Conservation (phyloP, 805 yeast species). For the Ascoidea tarda region DNA sequence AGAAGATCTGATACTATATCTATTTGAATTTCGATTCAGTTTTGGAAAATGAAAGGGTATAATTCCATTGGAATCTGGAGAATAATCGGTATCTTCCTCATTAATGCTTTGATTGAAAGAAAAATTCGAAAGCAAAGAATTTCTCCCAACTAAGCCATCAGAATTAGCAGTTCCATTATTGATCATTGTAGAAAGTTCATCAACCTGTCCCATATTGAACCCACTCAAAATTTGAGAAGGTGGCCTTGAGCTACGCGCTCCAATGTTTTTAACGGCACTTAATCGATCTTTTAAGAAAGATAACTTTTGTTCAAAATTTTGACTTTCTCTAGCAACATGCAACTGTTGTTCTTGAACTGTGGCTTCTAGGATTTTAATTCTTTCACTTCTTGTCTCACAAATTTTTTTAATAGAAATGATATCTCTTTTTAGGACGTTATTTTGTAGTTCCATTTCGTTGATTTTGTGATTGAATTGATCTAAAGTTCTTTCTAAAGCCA, state of each 20-base stretch:
- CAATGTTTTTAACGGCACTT: slow-evolving; percentile 12
- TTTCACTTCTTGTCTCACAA: slow-evolving; percentile 39
- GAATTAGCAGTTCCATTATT: neutral
- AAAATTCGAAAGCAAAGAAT: neutral
- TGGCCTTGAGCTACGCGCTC: slow-evolving; percentile 1
- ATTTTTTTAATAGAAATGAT: slow-evolving; percentile 38
- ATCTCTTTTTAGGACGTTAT: slow-evolving; percentile 40
- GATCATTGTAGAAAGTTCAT: neutral
- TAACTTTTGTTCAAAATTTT: slow-evolving; percentile 32
- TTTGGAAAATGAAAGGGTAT: neutral
- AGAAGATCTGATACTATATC: neutral
- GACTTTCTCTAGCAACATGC: slow-evolving; percentile 32
- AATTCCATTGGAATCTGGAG: neutral
- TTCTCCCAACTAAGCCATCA: neutral
- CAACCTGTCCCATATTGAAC: slow-evolving; percentile 4
- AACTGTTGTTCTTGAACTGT: slow-evolving; percentile 36
- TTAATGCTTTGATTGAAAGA: neutral
- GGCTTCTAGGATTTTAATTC: slow-evolving; percentile 39
- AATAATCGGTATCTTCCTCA: neutral
- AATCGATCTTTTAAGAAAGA: slow-evolving; percentile 15
- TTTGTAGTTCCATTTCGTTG: slow-evolving; percentile 48
- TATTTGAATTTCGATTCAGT: neutral
- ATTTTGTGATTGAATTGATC: slow-evolving; percentile 43
- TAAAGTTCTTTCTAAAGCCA: slow-evolving; percentile 42
- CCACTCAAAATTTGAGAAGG: slow-evolving; percentile 9